phyloP scores from a whole-genome alignment of 2,329 filamentous ascomycete species.

The Colletotrichum abscissum region DNA sequence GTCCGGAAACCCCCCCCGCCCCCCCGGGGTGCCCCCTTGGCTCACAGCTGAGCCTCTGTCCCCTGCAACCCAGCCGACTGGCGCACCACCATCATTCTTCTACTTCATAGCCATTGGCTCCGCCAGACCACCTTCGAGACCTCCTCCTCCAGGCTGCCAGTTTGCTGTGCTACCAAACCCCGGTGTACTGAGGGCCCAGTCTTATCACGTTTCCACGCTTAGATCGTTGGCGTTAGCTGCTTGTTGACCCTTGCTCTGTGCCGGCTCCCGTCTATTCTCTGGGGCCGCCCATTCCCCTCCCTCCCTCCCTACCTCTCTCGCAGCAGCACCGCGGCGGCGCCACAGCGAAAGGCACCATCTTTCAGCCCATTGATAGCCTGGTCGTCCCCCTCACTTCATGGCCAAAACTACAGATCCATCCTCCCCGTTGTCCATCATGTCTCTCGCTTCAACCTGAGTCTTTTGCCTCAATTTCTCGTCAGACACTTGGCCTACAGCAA shows the following conservation, averaged over 20 bases:
- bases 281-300: neutral
- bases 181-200: neutral
- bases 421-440: slow-evolving; percentile 10
- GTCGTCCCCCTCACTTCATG: slow-evolving; percentile 26
- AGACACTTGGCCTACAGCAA: neutral
- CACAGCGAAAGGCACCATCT: slow-evolving; percentile 9
- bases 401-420: neutral
- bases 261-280: slow-evolving; percentile 15
- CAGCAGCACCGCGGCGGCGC: slow-evolving; percentile 2
- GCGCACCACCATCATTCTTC: slow-evolving; percentile 19
- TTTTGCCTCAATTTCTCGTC: neutral
- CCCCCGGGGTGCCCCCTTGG: neutral
- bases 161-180: slow-evolving; percentile 19
- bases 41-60: slow-evolving; percentile 28
- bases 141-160: slow-evolving; percentile 20
- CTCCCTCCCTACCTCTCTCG: slow-evolving; percentile 1
- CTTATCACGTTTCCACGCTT: slow-evolving; percentile 8
- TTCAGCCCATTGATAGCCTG: slow-evolving; percentile 35
- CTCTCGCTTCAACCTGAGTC: neutral
- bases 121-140: slow-evolving; percentile 29
- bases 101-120: slow-evolving; percentile 14
- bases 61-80: slow-evolving; percentile 19
- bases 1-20: neutral
- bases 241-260: slow-evolving; percentile 23
- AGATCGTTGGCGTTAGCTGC: neutral